Evolutionary conservation across 352 stramenopile genomes (phyloP), one percentile per base, ranked within the genome.

Genomic region (Phytophthora idaei): DNA sequence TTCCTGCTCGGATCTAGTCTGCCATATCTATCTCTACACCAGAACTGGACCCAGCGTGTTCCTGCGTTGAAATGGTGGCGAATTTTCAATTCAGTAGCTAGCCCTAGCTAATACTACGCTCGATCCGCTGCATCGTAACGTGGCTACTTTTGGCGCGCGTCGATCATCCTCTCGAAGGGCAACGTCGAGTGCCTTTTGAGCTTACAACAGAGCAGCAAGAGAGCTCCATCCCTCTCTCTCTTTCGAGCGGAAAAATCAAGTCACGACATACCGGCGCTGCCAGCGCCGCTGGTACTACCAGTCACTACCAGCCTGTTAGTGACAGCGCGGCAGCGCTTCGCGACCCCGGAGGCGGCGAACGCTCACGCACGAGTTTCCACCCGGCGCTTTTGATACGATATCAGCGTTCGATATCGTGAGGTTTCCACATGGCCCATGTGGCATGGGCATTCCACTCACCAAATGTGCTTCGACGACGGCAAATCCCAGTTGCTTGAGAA

Each of bases 201-300:
- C 34, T 32, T 50, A 41, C 51, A 28, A 48, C n/a, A 50, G 21
- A 2, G 28, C 53, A 59, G 15, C 49, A 32, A 50, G 51, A 44
- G 31, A 56, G 31, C 3, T 34, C 50, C 10, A 7, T 50, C 28
- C 21, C 21, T 21, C 21, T 21, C 21, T 52, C 47, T 58, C 15
- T 47, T 64, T 21, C 48, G 58, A 58, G 37, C 45, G 25, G 54
- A 37, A 64, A 69, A 64, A 64, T 69, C 61, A 58, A 64, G 42
- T 27, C 31, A 10, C 21, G 5, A 10, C 3, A 48, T 21, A n/a
- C 39, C 9, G 7, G 12, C 12, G 31, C 17, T 32, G 29, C 5
- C 15, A 34, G 34, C 21, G 0, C 21, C 21, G 21, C 21, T 21
- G 21, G 21, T 21, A 21, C 21, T 21, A 21, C 21, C 21, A 21